These are phyloP conservation scores for Xylaria venustula DNA, from an alignment of 495 filamentous ascomycete genomes.

Conservation along the genomic window DNA sequence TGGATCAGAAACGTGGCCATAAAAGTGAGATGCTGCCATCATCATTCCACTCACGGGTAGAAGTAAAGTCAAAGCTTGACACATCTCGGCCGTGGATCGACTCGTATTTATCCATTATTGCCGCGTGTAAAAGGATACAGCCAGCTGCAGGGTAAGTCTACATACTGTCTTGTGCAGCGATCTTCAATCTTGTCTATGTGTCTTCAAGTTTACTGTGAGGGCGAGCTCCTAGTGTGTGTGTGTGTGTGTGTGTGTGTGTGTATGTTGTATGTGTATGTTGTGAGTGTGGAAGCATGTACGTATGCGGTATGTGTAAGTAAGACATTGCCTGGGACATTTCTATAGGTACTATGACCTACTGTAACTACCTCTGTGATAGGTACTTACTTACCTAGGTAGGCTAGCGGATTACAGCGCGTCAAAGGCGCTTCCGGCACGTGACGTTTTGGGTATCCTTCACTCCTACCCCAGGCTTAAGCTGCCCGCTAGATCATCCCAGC, in stretches of 20 bases:
- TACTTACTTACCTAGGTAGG: too few species aligned
- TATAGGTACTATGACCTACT: too few species aligned
- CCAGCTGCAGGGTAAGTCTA: background rate
- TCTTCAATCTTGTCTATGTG: background rate
- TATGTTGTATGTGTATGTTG: too few species aligned
- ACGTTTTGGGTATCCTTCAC: background rate
- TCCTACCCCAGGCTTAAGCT: background rate
- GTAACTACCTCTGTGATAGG: too few species aligned
- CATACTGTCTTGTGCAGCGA: background rate
- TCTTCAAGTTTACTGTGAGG: too few species aligned
- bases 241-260: background rate
- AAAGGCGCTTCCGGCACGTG: background rate
- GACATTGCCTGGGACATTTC: too few species aligned
- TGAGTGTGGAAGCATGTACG: too few species aligned
- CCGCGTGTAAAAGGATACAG: background rate
- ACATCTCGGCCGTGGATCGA: constrained; percentile 45
- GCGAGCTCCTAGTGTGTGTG: too few species aligned
- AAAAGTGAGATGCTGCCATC: background rate
- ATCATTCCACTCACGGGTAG: constrained; percentile 28
- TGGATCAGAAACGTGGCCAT: constrained; percentile 8
- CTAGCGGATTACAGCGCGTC: background rate
- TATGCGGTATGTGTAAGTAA: too few species aligned
- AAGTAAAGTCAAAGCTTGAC: constrained; percentile 46
- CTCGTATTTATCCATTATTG: constrained; percentile 42
- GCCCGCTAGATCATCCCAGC: background rate